A percentile compares a stretch with the other conserved stretches of the same genome.
These are phyloP conservation scores for Xylariaceae sp. DNA, from an alignment of 2,329 filamentous ascomycete species.

Conservation along the genomic window DNA sequence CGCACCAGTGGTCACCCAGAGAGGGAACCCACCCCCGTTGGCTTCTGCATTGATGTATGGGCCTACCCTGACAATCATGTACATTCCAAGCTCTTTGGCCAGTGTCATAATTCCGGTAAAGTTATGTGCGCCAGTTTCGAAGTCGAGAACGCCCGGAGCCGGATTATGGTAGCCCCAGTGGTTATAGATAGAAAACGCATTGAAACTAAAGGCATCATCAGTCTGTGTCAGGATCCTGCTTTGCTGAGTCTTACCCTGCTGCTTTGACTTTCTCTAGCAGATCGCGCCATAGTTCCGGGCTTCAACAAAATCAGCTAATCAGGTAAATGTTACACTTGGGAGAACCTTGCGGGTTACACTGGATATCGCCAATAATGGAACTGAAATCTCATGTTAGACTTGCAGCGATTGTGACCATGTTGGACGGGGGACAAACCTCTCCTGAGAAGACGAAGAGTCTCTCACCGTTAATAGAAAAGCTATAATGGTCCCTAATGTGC, in stretches of 20 bases:
- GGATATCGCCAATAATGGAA: conserved; percentile 44
- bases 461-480: conserved; percentile 40
- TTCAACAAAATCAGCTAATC: conserved; percentile 9
- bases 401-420: too few species aligned
- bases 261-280: conserved; percentile 43
- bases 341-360: conserved; percentile 39
- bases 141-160: conserved; percentile 41
- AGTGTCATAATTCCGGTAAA: conserved; percentile 51
- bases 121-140: conserved; percentile 51
- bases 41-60: conserved; percentile 65
- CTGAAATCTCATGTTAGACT: conserved; percentile 19
- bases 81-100: conserved; percentile 53
- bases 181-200: conserved; percentile 42
- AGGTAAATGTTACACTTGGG: too few species aligned
- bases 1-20: conserved; percentile 61
- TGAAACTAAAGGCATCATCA: conserved; percentile 33
- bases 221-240: background rate
- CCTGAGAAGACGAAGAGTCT: conserved; percentile 43
- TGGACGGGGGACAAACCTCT: conserved; percentile 36
- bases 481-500: conserved; percentile 38
- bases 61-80: conserved; percentile 55
- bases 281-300: conserved; percentile 40
- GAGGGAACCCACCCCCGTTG: conserved; percentile 59
- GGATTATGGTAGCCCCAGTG: conserved; percentile 42
- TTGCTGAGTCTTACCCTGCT: conserved; percentile 30